Conservation (phyloP, 768 basidiomycete genomes). For the Inosperma sp. region DNA sequence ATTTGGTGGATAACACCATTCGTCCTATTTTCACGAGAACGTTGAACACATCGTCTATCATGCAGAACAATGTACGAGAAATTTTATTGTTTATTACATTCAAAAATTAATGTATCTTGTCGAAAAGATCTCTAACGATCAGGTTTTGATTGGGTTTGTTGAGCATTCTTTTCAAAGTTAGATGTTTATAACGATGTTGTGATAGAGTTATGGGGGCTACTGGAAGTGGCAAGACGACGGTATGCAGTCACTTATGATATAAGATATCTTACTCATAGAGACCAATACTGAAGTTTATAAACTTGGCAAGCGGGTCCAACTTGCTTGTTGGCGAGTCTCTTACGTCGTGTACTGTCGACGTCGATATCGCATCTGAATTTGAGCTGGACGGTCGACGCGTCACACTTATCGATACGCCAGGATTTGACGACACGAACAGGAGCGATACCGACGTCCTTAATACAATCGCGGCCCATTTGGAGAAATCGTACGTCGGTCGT, state of each 20-base stretch:
- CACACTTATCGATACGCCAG: slow-evolving; percentile 53
- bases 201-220: slow-evolving; percentile 39
- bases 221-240: slow-evolving; percentile 38
- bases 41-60: too few relatives aligned
- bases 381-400: slow-evolving; percentile 38
- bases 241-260: slow-evolving; percentile 10
- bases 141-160: too few relatives aligned
- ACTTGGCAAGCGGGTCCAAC: slow-evolving; percentile 44
- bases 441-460: slow-evolving; percentile 45
- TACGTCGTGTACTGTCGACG: slow-evolving; percentile 47
- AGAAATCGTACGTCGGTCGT: slow-evolving; percentile 26
- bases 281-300: slow-evolving; percentile 44
- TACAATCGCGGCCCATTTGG: slow-evolving; percentile 43
- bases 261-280: background rate
- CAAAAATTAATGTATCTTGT: too few relatives aligned
- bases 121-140: too few relatives aligned
- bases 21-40: too few relatives aligned
- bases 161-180: too few relatives aligned
- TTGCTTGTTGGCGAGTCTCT: slow-evolving; percentile 42
- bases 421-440: slow-evolving; percentile 50
- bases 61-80: too few relatives aligned
- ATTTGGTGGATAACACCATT: too few relatives aligned
- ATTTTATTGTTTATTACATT: too few relatives aligned
- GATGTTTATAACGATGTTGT: too few relatives aligned
- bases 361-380: slow-evolving; percentile 41